Percentiles rank a stretch among this genome's conserved stretches.
These are phyloP conservation scores for Leishmania tropica DNA, from an alignment of 208 protist genomes.

Conservation along the genomic window DNA sequence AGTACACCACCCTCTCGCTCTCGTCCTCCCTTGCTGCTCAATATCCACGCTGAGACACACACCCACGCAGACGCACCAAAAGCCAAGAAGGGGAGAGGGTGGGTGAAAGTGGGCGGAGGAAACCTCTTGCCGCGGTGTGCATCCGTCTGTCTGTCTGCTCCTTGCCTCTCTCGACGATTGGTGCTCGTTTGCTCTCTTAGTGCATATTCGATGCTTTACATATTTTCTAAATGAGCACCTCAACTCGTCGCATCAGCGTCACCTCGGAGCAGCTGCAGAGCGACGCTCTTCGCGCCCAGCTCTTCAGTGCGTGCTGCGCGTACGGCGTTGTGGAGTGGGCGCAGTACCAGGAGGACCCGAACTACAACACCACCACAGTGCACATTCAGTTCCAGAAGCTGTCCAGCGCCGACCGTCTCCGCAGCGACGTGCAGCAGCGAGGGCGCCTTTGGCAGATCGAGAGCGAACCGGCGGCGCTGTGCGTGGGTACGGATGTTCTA, in stretches of 20 bases:
- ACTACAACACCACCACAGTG: slow-evolving; percentile 59
- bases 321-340: slow-evolving; percentile 73
- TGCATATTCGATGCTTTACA: background rate
- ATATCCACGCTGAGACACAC: background rate
- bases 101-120: background rate
- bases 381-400: slow-evolving; percentile 76
- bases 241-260: slow-evolving; percentile 53
- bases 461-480: slow-evolving; percentile 41
- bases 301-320: slow-evolving; percentile 62
- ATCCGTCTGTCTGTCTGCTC: background rate
- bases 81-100: background rate
- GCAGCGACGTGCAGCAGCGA: slow-evolving; percentile 39
- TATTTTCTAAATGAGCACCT: slow-evolving; percentile 7
- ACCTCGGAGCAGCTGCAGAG: slow-evolving; percentile 53
- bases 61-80: background rate
- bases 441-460: slow-evolving; percentile 47
- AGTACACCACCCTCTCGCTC: background rate
- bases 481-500: slow-evolving; percentile 53
- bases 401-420: slow-evolving; percentile 61
- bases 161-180: background rate
- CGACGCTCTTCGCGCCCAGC: slow-evolving; percentile 42
- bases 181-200: background rate
- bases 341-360: slow-evolving; percentile 46
- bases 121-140: background rate
- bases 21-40: background rate